Percentiles rank a stretch among this genome's conserved stretches.
These are phyloP conservation scores for Laguncularia racemosa DNA, from an alignment of 345 rosid genomes.

Conservation along the genomic window DNA sequence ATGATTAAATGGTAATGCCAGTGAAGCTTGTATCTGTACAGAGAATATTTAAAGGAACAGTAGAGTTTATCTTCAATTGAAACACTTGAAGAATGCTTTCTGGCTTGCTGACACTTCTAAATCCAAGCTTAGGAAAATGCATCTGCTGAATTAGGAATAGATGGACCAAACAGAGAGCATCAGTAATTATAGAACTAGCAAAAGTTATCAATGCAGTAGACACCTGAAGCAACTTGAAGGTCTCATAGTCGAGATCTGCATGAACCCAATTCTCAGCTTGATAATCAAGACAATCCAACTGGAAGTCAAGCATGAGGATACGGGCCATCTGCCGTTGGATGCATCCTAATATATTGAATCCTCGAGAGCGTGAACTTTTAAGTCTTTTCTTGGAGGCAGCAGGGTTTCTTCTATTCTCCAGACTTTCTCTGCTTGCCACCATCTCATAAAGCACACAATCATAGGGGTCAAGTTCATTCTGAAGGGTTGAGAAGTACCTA, in stretches of 20 bases:
- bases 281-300: slow-evolving; percentile 81
- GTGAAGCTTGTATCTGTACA: no score
- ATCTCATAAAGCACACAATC: slow-evolving; percentile 92
- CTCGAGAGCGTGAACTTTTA: slow-evolving; percentile 50
- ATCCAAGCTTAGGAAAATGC: no score
- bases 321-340: slow-evolving; percentile 87
- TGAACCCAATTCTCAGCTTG: slow-evolving; percentile 77
- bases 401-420: slow-evolving; percentile 52
- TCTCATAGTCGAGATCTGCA: slow-evolving; percentile 95
- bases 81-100: neutral
- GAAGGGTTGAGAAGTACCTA: slow-evolving; percentile 76
- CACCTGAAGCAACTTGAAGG: slow-evolving; percentile 94
- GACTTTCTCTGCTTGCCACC: slow-evolving; percentile 82
- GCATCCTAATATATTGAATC: slow-evolving; percentile 72
- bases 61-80: no score
- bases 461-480: slow-evolving; percentile 73
- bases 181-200: neutral
- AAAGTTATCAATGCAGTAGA: neutral
- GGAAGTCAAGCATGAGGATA: slow-evolving; percentile 71
- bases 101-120: neutral
- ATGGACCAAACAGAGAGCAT: neutral
- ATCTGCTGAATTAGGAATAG: no score
- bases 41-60: no score
- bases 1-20: no score
- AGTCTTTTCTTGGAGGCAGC: slow-evolving; percentile 41